These are phyloP conservation scores for Vinca minor DNA, from an alignment of 257 asterid genomes.

Conservation along the genomic window DNA sequence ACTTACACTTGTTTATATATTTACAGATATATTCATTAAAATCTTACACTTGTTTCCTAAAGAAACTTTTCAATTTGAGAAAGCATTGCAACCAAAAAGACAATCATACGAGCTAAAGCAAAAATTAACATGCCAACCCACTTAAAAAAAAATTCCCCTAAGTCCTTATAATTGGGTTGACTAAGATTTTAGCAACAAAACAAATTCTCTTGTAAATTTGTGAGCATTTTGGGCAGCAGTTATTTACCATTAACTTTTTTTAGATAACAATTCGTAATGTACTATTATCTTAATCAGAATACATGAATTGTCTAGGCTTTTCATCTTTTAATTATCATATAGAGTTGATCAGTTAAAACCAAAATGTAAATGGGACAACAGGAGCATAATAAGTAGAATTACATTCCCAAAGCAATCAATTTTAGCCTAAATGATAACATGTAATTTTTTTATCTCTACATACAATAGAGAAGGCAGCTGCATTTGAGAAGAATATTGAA, in stretches of 20 bases:
- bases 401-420: background rate
- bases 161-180: background rate
- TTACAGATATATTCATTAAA: background rate
- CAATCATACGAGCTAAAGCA: background rate
- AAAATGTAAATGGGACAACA: background rate
- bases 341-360: background rate
- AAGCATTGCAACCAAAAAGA: background rate
- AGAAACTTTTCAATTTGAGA: background rate
- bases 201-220: background rate
- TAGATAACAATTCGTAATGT: background rate
- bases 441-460: background rate
- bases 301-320: background rate
- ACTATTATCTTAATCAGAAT: background rate
- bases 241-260: background rate
- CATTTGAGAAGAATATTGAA: background rate
- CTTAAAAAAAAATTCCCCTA: background rate
- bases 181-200: background rate
- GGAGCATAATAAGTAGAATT: conserved; percentile 3
- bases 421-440: background rate
- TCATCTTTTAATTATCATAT: background rate
- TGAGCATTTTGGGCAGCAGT: background rate
- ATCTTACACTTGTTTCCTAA: background rate
- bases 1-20: background rate
- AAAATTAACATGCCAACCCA: background rate
- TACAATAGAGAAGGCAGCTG: background rate